Base-by-base conservation (phyloP, 768 basidiomycete species). In the Saitozyma podzolica region DNA sequence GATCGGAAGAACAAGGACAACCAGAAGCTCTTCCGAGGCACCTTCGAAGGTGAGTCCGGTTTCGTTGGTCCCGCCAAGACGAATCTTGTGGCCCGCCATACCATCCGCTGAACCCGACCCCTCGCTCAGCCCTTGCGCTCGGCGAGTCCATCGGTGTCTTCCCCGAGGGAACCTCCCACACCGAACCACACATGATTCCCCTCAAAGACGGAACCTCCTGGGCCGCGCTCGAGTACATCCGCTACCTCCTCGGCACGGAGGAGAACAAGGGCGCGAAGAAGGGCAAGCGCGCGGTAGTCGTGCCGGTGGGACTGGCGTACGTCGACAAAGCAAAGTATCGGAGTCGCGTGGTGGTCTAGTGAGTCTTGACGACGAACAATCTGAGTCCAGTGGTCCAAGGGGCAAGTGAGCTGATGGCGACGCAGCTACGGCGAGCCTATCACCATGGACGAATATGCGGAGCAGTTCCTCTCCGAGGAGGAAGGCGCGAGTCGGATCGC, bases 281-380 rank as follows among this genome's bases (percentile, higher is more conserved):
- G 20, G 77, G 73, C 6, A 80, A 84, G 68, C 83, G 84, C 20
- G 84, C 90, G 5, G 81, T 84, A 37, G 85, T 97, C 66, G 81
- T 95, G 45, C 92, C 94, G 8, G 86, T 87, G 19, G 87, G 90
- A 6, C 92, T 99, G 65, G 91, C 92, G 13, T 98, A 98, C 79
- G 92, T 91, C 59, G 88, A 97, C 82, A 98, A 99, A 80, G 86
- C 89, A 42, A 95, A 94, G 82, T 99, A 98, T 76, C 84, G 94
- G 65, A 94, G 92, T 76, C 81, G 86, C 68, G 94, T 93, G 62
- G 81, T 90, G 82, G 67, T 82, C 54, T 63, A 80, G 79, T 80
- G 57, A 59, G 75, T 67, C 54, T 61, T 40, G 19, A 61, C 40
- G n/a, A 47, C n/a, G 45, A 47, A 29, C 29, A 29, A 2, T 29